Percentiles rank a stretch among this genome's conserved stretches.
phyloP scores from a whole-genome alignment of 352 stramenopile species.

The Halophytophthora batemanensis region DNA sequence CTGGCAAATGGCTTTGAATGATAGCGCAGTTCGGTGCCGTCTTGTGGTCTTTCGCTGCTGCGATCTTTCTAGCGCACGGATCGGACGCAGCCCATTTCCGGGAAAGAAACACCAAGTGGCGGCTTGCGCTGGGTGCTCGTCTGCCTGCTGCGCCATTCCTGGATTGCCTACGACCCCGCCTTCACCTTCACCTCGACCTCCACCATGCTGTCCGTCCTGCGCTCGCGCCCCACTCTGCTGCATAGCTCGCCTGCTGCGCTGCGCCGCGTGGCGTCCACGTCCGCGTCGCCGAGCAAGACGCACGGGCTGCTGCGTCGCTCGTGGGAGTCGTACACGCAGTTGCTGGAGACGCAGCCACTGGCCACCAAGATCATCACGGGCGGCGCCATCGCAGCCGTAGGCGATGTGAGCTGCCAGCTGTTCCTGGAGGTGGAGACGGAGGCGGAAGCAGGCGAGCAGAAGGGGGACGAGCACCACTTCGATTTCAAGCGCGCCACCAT shows the following conservation, averaged over 20 bases:
- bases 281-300: conserved; percentile 3
- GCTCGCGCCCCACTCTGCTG: conserved; percentile 7
- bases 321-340: conserved; percentile 52
- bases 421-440: conserved; percentile 29
- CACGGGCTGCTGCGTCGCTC: conserved; percentile 18
- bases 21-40: too few relatives aligned
- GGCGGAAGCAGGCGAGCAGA: too few relatives aligned
- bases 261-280: conserved; percentile 3
- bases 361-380: conserved; percentile 68
- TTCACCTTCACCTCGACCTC: not conserved
- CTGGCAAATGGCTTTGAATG: too few relatives aligned
- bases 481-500: conserved; percentile 50
- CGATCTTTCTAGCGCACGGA: too few relatives aligned
- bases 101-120: too few relatives aligned
- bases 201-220: conserved; percentile 33
- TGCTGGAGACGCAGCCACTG: conserved; percentile 58
- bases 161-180: not conserved
- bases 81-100: too few relatives aligned
- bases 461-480: conserved; percentile 11
- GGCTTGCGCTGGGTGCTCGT: not conserved
- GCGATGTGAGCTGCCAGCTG: conserved; percentile 74
- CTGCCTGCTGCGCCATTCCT: not conserved
- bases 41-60: too few relatives aligned
- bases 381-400: conserved; percentile 52
- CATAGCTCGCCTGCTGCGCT: conserved; percentile 1